phyloP scores from a whole-genome alignment of 2,329 filamentous ascomycete species.

The Fusarium zealandicum region DNA sequence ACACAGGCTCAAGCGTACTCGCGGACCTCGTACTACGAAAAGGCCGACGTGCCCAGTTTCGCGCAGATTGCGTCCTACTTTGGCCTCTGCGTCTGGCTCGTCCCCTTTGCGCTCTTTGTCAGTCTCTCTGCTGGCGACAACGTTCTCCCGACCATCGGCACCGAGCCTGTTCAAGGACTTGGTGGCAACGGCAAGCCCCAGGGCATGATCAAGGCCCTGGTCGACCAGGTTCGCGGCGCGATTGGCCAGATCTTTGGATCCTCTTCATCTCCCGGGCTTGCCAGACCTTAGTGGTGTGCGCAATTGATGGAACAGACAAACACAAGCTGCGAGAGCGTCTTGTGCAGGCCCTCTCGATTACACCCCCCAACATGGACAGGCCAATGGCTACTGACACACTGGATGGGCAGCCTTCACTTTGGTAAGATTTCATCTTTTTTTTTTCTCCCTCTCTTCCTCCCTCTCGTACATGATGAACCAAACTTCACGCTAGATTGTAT shows the following conservation, averaged over 20 bases:
- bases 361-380: not conserved
- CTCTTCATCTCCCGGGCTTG: constrained; percentile 33
- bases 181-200: constrained; percentile 62
- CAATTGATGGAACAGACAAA: not conserved
- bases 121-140: constrained; percentile 94
- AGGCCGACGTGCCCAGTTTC: constrained; percentile 75
- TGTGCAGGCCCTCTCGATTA: not conserved
- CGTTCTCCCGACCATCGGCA: constrained; percentile 90
- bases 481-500: constrained; percentile 57
- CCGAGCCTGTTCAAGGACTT: constrained; percentile 57
- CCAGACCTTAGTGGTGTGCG: constrained; percentile 31
- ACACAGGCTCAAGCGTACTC: constrained; percentile 65
- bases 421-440: constrained; percentile 22
- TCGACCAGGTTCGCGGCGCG: constrained; percentile 62
- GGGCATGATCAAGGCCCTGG: constrained; percentile 71
- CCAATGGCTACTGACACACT: not conserved
- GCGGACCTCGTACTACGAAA: constrained; percentile 68
- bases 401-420: rapidly evolving
- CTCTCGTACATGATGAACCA: constrained; percentile 49
- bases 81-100: constrained; percentile 93
- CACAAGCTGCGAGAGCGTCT: not conserved
- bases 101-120: constrained; percentile 94
- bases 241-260: constrained; percentile 56
- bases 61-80: constrained; percentile 97
- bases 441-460: not conserved